A percentile compares a stretch with the other conserved stretches of the same genome.
These are phyloP conservation scores for Neurospora crassa DNA, from an alignment of 2,329 filamentous ascomycete species.

Conservation along the genomic window DNA sequence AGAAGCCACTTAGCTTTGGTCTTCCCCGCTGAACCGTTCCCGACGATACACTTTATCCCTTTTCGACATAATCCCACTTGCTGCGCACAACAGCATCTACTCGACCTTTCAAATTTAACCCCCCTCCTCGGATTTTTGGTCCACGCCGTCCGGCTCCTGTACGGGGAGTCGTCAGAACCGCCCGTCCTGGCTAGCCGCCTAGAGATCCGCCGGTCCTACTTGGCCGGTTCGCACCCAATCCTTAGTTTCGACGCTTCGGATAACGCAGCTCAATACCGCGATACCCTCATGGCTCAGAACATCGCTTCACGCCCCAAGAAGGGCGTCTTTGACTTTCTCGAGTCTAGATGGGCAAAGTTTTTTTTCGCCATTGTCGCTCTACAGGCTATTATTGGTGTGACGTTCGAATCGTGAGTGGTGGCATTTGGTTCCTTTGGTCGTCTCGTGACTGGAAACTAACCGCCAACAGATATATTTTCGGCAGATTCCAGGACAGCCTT, in stretches of 20 bases:
- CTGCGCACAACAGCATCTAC: not conserved
- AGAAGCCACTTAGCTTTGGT: not conserved
- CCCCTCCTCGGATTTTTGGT: not conserved
- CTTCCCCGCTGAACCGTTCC: not conserved
- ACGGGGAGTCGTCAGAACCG: slow-evolving; percentile 23
- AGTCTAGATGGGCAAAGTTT: slow-evolving; percentile 77
- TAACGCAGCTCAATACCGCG: slow-evolving; percentile 26
- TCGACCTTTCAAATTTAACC: not conserved
- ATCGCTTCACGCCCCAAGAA: slow-evolving; percentile 25
- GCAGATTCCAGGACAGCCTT: slow-evolving; percentile 63
- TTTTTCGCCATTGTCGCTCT: slow-evolving; percentile 66
- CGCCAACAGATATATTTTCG: slow-evolving; percentile 70
- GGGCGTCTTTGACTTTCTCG: slow-evolving; percentile 64
- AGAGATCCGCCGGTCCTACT: slow-evolving; percentile 35
- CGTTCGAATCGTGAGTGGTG: slow-evolving; percentile 74
- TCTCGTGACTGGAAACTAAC: not conserved
- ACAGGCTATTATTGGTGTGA: slow-evolving; percentile 73
- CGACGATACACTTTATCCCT: not conserved
- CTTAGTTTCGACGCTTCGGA: slow-evolving; percentile 21
- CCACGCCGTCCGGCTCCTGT: slow-evolving; percentile 13
- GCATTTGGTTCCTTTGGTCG: not conserved
- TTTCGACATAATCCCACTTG: not conserved
- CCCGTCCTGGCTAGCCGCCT: slow-evolving; percentile 36
- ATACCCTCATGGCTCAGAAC: slow-evolving; percentile 22
- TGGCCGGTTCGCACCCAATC: slow-evolving; percentile 26